Conservation (phyloP, 2,329 filamentous ascomycete species). For the Hymenotorrendiella dingleyae region DNA sequence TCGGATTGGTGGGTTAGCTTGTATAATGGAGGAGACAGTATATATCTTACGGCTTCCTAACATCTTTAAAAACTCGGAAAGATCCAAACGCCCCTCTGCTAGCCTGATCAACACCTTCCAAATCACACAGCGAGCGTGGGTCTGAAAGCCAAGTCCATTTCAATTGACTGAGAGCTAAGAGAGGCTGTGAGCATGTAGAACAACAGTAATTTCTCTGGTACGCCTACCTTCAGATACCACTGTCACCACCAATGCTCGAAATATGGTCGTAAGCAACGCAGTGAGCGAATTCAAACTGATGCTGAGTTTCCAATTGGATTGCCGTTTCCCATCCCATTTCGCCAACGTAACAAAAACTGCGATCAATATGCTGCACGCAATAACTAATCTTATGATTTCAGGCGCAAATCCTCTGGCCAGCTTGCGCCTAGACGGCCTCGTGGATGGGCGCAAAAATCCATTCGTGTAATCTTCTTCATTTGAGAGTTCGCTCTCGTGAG, state of each 20-base stretch:
- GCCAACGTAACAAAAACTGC: slow-evolving; percentile 30
- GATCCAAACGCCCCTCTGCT: neutral
- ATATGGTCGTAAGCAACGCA: slow-evolving; percentile 26
- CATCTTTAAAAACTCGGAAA: neutral
- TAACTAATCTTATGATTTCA: neutral
- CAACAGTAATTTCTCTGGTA: neutral
- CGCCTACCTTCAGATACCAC: neutral
- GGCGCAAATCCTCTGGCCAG: too few relatives aligned
- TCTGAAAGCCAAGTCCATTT: slow-evolving; percentile 14
- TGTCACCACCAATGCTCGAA: slow-evolving; percentile 28
- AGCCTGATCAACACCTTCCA: slow-evolving; percentile 7
- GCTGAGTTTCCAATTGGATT: slow-evolving; percentile 29
- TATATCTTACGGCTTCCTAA: neutral
- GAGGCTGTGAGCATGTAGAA: neutral
- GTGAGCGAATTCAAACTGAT: slow-evolving; percentile 30
- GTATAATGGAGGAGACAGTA: neutral
- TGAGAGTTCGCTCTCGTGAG: too few relatives aligned
- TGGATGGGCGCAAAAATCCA: too few relatives aligned
- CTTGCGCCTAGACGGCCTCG: too few relatives aligned
- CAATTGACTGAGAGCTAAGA: slow-evolving; percentile 5
- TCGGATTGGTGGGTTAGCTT: neutral
- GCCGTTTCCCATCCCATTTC: slow-evolving; percentile 23
- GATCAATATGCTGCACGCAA: neutral
- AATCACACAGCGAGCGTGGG: slow-evolving; percentile 1
- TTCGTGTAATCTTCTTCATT: too few relatives aligned